Base-by-base conservation (phyloP, 768 basidiomycete species). In the Favolaschia claudopus region DNA sequence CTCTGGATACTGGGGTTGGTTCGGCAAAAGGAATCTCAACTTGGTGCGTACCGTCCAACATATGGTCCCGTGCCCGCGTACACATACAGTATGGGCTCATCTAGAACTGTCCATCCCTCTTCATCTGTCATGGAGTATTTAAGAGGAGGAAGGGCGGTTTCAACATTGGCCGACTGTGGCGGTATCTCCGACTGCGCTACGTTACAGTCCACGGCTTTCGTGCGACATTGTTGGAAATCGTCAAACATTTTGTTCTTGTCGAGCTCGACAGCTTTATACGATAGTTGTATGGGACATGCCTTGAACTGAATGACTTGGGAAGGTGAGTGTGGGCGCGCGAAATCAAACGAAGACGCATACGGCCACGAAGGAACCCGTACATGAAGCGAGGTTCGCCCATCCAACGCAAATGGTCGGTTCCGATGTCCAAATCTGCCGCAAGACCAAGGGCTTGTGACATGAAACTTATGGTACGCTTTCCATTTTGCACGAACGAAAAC, bases 301-400 rank as follows among this genome's bases (percentile, higher is more conserved):
- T 84, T 86, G 59, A 84, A 83, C 40, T 77, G 74, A 14, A 90
- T 62, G 6, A 92, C 89, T 91, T 63, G 3, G 29, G 37, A 46
- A 33, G 24, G 57, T 48, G 48, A 40, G 34, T 8, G 31, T 8
- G 15, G 24, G 32, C 32, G 33, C 31, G 37, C 32, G 24, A 40
- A 66, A 42, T 55, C 31, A 37, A 20, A 25, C 2, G 49, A 34
- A 36, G 14, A 22, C 32, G 22, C 86, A 60, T 68, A 92, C 92
- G 66, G 71, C 89, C 91, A 46, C 85, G 79, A 4, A 95, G 68
- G 68, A 85, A 85, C 9, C 94, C 94, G 57, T 84, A 76, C 28
- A 89, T 70, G 71, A 96, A 96, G 9, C 94, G 88, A 13, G 81
- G 77, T 67, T 89, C 89, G 10, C 94, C 94, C 88, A 96, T 88